Evolutionary conservation across 176 grass and related monocot genomes (phyloP).

Genomic region (Oryza officinalis): DNA sequence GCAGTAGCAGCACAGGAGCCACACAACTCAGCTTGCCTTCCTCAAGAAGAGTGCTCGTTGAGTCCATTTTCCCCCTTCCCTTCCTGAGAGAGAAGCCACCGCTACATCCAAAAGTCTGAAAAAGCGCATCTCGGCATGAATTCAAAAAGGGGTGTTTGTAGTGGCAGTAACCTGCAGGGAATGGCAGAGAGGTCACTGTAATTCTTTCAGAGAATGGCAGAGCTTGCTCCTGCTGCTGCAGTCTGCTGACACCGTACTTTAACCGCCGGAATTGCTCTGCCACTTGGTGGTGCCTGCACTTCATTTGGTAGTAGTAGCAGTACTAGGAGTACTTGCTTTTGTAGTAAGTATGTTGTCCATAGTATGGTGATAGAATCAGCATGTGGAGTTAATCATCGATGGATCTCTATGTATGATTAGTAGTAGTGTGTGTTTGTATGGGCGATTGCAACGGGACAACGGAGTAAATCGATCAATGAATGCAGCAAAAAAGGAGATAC

Average conservation of each 20-base stretch:
- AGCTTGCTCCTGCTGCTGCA: neutral
- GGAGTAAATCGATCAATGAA: constrained; percentile 2
- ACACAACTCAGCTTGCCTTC: neutral
- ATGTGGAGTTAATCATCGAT: neutral
- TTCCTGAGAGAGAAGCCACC: neutral
- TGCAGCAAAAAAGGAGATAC: neutral
- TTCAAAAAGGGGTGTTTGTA: neutral
- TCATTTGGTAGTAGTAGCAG: neutral
- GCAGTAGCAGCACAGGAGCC: neutral
- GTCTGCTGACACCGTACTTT: neutral
- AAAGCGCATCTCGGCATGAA: constrained; percentile 13
- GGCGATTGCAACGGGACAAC: constrained; percentile 9
- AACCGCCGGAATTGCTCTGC: neutral
- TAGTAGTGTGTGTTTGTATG: neutral
- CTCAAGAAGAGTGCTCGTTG: neutral
- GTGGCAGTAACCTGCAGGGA: neutral
- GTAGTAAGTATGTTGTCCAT: neutral
- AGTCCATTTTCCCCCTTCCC: neutral
- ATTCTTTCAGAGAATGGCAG: neutral
- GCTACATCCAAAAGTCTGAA: neutral
- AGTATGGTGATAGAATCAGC: neutral
- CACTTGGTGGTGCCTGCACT: neutral
- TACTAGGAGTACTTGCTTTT: neutral
- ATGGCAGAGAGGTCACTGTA: constrained; percentile 7
- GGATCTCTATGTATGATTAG: neutral